phyloP scores from a whole-genome alignment of 257 asterid species.

The Scutellaria minor region DNA sequence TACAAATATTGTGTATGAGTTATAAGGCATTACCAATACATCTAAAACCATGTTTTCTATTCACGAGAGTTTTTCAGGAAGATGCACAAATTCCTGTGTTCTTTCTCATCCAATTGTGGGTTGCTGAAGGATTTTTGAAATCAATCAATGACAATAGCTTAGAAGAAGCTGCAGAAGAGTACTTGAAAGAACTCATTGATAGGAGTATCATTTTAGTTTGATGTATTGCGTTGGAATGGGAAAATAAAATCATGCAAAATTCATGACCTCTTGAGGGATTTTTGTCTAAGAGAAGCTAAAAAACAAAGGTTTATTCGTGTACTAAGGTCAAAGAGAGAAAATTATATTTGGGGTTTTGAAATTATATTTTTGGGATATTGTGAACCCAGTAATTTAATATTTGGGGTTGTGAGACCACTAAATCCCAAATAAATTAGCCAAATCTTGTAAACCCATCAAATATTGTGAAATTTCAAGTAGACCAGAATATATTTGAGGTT shows the following conservation, averaged over 20 bases:
- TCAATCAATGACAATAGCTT: neutral
- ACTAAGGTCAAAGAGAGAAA: too few relatives aligned
- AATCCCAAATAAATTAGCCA: too few relatives aligned
- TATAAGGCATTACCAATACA: neutral
- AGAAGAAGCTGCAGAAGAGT: neutral
- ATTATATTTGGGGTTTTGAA: too few relatives aligned
- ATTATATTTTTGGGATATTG: too few relatives aligned
- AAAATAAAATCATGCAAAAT: neutral
- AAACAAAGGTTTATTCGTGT: neutral
- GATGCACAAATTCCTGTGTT: neutral
- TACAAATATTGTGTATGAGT: neutral
- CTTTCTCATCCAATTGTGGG: neutral
- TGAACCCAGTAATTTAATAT: too few relatives aligned
- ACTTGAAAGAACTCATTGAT: neutral
- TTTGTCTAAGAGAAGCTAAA: neutral
- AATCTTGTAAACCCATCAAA: too few relatives aligned
- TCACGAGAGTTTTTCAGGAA: neutral
- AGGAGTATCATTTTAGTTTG: neutral
- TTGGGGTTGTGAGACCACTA: too few relatives aligned
- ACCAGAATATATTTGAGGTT: too few relatives aligned
- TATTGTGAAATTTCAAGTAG: too few relatives aligned
- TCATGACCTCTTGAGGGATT: slow-evolving; percentile 13
- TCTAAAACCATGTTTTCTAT: neutral
- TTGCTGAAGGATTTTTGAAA: neutral
- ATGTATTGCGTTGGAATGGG: neutral